Evolutionary conservation across 306 rosid genomes (phyloP).

Genomic region (Cucurbita maxima): DNA sequence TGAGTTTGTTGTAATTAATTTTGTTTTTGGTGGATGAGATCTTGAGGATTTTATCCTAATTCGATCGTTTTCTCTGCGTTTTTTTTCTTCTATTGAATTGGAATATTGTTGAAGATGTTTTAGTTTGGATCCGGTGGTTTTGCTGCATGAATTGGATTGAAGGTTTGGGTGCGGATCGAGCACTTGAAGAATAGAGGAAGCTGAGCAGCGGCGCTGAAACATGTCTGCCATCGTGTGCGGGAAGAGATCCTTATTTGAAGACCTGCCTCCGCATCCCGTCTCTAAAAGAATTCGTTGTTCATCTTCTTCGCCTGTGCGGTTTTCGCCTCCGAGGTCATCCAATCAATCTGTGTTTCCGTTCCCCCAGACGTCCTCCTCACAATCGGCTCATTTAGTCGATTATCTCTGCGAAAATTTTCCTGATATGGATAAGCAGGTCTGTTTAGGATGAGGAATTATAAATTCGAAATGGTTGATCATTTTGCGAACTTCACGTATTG

Average conservation of each 20-base stretch:
- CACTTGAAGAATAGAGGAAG: conserved; percentile 20
- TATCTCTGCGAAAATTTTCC: conserved; percentile 51
- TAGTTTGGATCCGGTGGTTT: conserved; percentile 10
- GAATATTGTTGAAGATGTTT: background rate
- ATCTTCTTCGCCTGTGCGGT: conserved; percentile 43
- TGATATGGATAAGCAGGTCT: conserved; percentile 68
- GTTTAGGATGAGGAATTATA: background rate
- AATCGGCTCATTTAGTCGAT: conserved; percentile 23
- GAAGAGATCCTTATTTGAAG: conserved; percentile 90
- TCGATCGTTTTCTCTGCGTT: background rate
- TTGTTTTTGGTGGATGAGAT: background rate
- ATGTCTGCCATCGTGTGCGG: conserved; percentile 98
- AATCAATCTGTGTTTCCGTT: conserved; percentile 15
- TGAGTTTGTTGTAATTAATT: background rate
- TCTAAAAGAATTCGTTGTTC: conserved; percentile 59
- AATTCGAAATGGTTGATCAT: too few relatives aligned
- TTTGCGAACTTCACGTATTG: too few relatives aligned
- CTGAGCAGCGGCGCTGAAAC: conserved; percentile 47
- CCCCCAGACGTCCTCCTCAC: conserved; percentile 10
- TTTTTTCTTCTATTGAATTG: background rate
- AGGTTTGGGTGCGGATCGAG: conserved; percentile 5
- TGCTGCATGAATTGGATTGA: conserved; percentile 35
- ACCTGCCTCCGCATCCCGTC: conserved; percentile 35
- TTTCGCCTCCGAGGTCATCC: conserved; percentile 26
- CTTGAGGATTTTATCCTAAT: background rate